phyloP scores from a whole-genome alignment of 176 grass and related monocot species.

The Miscanthus lutarioriparius region DNA sequence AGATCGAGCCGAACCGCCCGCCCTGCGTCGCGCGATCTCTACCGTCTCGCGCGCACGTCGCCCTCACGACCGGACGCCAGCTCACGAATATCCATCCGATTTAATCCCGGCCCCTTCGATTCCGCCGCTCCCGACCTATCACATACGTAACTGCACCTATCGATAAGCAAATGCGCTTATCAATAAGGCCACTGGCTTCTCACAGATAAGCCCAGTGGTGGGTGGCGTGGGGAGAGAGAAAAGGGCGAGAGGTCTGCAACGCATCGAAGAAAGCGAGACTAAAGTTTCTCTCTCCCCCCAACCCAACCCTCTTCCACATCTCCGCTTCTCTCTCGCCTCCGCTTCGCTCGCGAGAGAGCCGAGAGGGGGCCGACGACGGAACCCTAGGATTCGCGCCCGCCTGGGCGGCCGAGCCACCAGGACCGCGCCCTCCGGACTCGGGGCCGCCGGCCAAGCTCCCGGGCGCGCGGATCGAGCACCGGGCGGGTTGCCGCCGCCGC shows the following conservation, averaged over 20 bases:
- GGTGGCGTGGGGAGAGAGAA: slow-evolving; percentile 48
- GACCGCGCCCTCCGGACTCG: neutral
- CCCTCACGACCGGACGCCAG: slow-evolving; percentile 58
- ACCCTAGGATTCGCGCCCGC: slow-evolving; percentile 67
- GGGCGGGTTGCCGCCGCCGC: neutral
- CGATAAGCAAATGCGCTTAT: rapidly evolving
- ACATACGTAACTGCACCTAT: rapidly evolving
- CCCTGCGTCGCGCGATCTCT: neutral
- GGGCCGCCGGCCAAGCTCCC: neutral
- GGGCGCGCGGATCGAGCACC: slow-evolving; percentile 43
- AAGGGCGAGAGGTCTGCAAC: slow-evolving; percentile 89
- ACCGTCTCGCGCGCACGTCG: slow-evolving; percentile 35
- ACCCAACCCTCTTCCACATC: slow-evolving; percentile 36
- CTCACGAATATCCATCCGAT: slow-evolving; percentile 71
- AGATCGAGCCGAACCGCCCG: neutral
- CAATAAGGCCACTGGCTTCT: rapidly evolving
- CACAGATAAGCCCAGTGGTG: slow-evolving; percentile 59
- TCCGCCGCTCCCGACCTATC: slow-evolving; percentile 46
- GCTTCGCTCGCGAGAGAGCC: neutral
- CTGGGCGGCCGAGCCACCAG: neutral
- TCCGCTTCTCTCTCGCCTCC: slow-evolving; percentile 42
- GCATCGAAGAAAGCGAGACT: slow-evolving; percentile 96
- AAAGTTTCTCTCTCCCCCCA: slow-evolving; percentile 54
- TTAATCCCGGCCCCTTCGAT: slow-evolving; percentile 54
- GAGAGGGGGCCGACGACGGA: slow-evolving; percentile 39